A percentile compares a stretch with the other conserved stretches of the same genome.
phyloP scores from a whole-genome alignment of 768 basidiomycete genomes.

The Agaricus sinodeliciosus region DNA sequence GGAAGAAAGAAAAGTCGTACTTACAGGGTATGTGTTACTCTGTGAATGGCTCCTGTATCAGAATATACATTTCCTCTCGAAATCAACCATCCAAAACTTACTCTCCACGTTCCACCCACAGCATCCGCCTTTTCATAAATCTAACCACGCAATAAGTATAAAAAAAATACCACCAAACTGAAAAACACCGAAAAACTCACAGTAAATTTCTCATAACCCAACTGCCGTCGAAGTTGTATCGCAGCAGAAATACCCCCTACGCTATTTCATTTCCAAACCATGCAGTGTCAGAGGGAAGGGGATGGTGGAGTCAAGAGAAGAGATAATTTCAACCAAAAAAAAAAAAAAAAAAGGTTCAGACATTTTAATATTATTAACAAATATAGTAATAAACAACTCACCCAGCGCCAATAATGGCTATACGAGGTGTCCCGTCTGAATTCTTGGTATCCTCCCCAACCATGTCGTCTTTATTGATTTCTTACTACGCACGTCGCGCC shows the following conservation, averaged over 20 bases:
- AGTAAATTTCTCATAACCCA: slow-evolving; percentile 41
- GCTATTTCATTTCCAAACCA: slow-evolving; percentile 24
- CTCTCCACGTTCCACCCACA: slow-evolving; percentile 54
- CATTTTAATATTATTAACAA: too few species aligned
- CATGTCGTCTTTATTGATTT: neutral
- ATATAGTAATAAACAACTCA: slow-evolving; percentile 16
- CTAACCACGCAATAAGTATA: slow-evolving; percentile 18
- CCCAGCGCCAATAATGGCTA: slow-evolving; percentile 49
- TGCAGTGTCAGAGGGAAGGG: too few species aligned
- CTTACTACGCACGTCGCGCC: too few species aligned
- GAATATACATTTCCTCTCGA: neutral
- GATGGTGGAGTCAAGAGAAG: neutral
- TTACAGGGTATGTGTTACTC: slow-evolving; percentile 55
- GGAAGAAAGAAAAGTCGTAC: slow-evolving; percentile 18
- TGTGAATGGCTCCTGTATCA: slow-evolving; percentile 14
- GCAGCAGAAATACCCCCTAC: slow-evolving; percentile 43
- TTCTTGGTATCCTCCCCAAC: slow-evolving; percentile 15
- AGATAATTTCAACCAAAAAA: too few species aligned
- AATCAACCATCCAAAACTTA: slow-evolving; percentile 19
- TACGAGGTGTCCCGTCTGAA: slow-evolving; percentile 22
- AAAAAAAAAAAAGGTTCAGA: too few species aligned
- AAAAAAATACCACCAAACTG: too few species aligned
- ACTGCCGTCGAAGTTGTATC: slow-evolving; percentile 36
- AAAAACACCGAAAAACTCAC: slow-evolving; percentile 21
- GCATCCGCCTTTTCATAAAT: slow-evolving; percentile 43